These are phyloP conservation scores for Crithidia sp. DNA, from an alignment of 208 protist species.

Conservation along the genomic window DNA sequence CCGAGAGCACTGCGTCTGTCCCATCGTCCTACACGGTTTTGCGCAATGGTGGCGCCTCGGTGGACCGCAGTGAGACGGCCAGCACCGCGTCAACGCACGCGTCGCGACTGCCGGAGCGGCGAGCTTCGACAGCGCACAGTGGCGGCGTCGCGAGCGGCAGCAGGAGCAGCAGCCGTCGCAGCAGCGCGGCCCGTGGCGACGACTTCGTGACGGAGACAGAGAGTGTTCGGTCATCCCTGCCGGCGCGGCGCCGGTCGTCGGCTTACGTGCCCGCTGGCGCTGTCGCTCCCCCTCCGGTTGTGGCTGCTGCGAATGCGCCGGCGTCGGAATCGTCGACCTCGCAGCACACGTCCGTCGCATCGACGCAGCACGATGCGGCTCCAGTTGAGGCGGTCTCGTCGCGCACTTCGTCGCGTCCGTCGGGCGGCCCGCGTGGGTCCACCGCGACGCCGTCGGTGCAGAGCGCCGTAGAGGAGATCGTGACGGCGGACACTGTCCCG, in stretches of 20 bases:
- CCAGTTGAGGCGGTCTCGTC: too few species aligned
- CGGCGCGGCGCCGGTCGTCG: slow-evolving; percentile 19
- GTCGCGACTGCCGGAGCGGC: slow-evolving; percentile 29
- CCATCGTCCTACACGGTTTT: too few species aligned
- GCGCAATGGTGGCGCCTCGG: not conserved
- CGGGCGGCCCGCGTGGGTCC: too few species aligned
- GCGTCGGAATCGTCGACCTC: not conserved
- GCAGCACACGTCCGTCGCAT: too few species aligned
- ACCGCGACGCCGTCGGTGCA: too few species aligned
- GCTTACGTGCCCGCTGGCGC: not conserved
- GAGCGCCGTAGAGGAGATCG: too few species aligned
- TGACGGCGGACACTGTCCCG: too few species aligned
- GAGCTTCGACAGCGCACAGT: not conserved
- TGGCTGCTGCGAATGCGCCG: not conserved
- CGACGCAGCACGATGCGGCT: too few species aligned
- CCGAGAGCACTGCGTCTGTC: slow-evolving; percentile 4
- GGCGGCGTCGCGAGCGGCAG: not conserved
- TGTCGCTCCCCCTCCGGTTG: not conserved
- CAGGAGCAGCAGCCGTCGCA: not conserved
- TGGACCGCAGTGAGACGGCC: slow-evolving; percentile 6
- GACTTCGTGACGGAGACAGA: slow-evolving; percentile 5
- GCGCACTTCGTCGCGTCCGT: too few species aligned
- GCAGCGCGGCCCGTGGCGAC: slow-evolving; percentile 8
- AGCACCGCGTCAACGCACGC: slow-evolving; percentile 15
- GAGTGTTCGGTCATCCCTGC: slow-evolving; percentile 28